Base-by-base conservation (phyloP, 345 rosid genomes). In the Syzygium oleosum region DNA sequence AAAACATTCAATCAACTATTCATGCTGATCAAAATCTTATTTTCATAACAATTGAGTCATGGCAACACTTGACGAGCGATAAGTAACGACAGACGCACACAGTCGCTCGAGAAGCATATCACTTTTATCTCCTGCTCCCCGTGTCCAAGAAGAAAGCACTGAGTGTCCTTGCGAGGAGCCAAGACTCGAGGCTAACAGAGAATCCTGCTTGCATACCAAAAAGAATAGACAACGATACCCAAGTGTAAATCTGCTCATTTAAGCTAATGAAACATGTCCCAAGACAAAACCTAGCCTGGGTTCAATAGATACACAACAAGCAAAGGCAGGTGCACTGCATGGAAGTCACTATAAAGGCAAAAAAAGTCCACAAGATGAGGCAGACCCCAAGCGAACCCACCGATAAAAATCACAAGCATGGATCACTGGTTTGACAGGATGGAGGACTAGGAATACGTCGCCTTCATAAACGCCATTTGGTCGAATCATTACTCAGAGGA, bases 401-500 rank as follows among this genome's bases (percentile, higher is more conserved):
- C 14, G 12, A 38, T 19, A 73, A 73, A 34, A 34, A 73, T 73
- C 49, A 73, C 14, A 0, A 73, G 80, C 49, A 73, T 38, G 80
- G 49, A 73, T 73, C 49, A 19, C 83, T 73, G 83, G 83, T 3
- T 73, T 38, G 49, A 73, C 27, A 73, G 13, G 83, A 73, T 73
- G 83, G 49, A 38, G 27, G 83, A 73, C 49, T 34, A 73, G 83
- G 83, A 73, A 73, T 38, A 38, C 38, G 49, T 94, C 80, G 4
- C 46, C 80, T 68, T 9, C 9, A 34, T n/a, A 19, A 38, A 38
- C 1, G 14, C 83, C 83, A 73, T 73, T 43, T 11, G 9, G 49
- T 73, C 1, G 7, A 73, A 73, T 38, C 80, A 68, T 68, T 73
- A 73, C 55, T 95, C 93, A 98, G 77, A 98, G 96, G 88, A 98